Conservation (phyloP, 116 monocot species). For the Iris pallida region DNA sequence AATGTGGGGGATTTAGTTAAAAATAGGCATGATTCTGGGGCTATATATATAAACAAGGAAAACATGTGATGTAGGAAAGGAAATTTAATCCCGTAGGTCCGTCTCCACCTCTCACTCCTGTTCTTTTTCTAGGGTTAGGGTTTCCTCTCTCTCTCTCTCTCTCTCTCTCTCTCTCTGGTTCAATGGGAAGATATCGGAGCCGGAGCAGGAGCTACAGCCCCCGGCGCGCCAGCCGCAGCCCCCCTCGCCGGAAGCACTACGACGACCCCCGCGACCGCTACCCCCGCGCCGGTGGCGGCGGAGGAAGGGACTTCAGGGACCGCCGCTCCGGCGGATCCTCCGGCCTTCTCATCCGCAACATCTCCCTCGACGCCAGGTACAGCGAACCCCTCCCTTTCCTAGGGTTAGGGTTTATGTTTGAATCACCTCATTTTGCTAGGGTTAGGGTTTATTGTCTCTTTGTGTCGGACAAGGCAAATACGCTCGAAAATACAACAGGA, state of each 20-base stretch:
- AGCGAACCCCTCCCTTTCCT: not conserved
- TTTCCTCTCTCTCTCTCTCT: not conserved
- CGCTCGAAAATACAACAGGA: too few species aligned
- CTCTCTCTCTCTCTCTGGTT: not conserved
- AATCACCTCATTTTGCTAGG: not conserved
- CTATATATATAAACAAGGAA: too few species aligned
- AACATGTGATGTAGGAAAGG: too few species aligned
- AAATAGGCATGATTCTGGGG: too few species aligned
- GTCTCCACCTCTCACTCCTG: too few species aligned
- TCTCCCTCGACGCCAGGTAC: constrained; percentile 79
- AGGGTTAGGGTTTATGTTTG: not conserved
- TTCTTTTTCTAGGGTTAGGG: not conserved
- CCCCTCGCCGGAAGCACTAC: constrained; percentile 57
- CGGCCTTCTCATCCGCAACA: constrained; percentile 82
- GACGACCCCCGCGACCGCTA: constrained; percentile 52
- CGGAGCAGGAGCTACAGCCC: constrained; percentile 59
- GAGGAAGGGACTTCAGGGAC: constrained; percentile 20
- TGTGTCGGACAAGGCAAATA: too few species aligned
- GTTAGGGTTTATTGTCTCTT: constrained; percentile 1
- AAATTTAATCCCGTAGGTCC: too few species aligned
- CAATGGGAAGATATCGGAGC: constrained; percentile 44
- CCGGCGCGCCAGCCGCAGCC: constrained; percentile 36
- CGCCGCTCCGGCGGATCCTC: constrained; percentile 45
- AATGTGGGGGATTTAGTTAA: too few species aligned
- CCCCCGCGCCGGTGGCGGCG: constrained; percentile 24